These are phyloP conservation scores for Xanthoconium separans DNA, from an alignment of 1,284 basidiomycete species.

Conservation along the genomic window DNA sequence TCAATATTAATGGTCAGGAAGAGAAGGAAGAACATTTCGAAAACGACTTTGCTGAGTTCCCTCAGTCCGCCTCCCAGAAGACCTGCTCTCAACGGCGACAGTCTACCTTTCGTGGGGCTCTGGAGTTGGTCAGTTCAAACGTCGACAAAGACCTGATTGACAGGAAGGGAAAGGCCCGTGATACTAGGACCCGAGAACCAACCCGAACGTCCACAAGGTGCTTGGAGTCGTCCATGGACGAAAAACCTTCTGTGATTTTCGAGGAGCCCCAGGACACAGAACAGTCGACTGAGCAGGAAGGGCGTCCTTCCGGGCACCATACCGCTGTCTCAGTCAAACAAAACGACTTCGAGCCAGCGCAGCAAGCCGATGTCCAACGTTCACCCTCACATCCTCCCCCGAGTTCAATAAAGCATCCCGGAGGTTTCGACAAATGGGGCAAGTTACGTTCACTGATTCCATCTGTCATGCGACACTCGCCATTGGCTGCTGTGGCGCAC, in stretches of 20 bases:
- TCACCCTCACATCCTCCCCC: conserved; percentile 48
- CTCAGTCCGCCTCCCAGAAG: conserved; percentile 27
- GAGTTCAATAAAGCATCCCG: conserved; percentile 29
- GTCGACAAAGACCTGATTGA: conserved; percentile 43
- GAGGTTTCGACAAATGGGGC: conserved; percentile 52
- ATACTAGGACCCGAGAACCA: conserved; percentile 47
- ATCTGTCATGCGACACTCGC: conserved; percentile 40
- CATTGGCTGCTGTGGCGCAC: conserved; percentile 35
- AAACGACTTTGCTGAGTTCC: conserved; percentile 32
- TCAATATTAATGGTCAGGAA: conserved; percentile 14
- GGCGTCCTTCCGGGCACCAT: conserved; percentile 6
- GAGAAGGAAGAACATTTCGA: conserved; percentile 28
- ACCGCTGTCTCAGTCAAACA: conserved; percentile 6
- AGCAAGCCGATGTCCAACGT: conserved; percentile 27
- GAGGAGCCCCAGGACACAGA: conserved; percentile 19
- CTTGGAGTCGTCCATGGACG: conserved; percentile 57
- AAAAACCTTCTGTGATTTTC: conserved; percentile 38
- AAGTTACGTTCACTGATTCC: conserved; percentile 67
- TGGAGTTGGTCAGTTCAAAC: conserved; percentile 44
- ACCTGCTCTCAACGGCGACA: conserved; percentile 29
- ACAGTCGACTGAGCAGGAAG: conserved; percentile 13
- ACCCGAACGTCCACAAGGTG: conserved; percentile 53
- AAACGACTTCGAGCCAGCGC: conserved; percentile 6
- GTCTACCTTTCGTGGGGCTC: conserved; percentile 58
- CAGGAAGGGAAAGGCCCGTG: conserved; percentile 55